Evolutionary conservation across 148 eudicot genomes (phyloP).

Genomic region (Drosera capensis): DNA sequence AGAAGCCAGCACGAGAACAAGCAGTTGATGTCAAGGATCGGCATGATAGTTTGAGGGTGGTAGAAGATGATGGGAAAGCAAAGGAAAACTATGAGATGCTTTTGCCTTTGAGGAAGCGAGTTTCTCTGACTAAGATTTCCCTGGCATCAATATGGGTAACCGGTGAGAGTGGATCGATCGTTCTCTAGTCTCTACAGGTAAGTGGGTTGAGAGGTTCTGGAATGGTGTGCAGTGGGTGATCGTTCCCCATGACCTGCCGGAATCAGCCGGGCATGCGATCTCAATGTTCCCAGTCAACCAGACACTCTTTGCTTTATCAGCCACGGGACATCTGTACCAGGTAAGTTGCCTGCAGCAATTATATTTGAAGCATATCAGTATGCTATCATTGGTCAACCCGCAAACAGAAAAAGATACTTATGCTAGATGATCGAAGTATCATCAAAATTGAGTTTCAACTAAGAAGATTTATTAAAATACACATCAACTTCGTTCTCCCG

Average conservation of each 20-base stretch:
- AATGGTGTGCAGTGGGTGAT: slow-evolving; percentile 90
- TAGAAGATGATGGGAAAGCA: slow-evolving; percentile 1
- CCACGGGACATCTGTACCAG: slow-evolving; percentile 56
- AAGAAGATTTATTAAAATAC: too few species aligned
- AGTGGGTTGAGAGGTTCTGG: slow-evolving; percentile 89
- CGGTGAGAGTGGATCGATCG: slow-evolving; percentile 67
- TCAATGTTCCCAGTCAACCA: slow-evolving; percentile 61
- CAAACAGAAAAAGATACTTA: too few species aligned
- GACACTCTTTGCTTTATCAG: slow-evolving; percentile 73
- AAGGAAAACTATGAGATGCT: slow-evolving; percentile 11
- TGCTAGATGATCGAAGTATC: too few species aligned
- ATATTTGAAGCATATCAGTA: background rate
- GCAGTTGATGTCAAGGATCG: slow-evolving; percentile 1
- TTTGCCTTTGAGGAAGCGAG: slow-evolving; percentile 44
- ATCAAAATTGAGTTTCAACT: too few species aligned
- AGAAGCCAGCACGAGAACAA: slow-evolving; percentile 1
- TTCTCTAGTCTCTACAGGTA: too few species aligned
- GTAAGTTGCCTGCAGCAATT: slow-evolving; percentile 10
- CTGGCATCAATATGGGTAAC: slow-evolving; percentile 68
- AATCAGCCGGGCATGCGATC: slow-evolving; percentile 34
- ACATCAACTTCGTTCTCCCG: slow-evolving; percentile 19
- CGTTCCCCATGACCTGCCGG: slow-evolving; percentile 82
- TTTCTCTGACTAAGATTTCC: slow-evolving; percentile 55
- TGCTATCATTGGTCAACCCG: too few species aligned
- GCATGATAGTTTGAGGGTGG: slow-evolving; percentile 1